Evolutionary conservation across 768 basidiomycete species (phyloP), one percentile per base, ranked within the genome.

Genomic region (Tricholoma terreum): DNA sequence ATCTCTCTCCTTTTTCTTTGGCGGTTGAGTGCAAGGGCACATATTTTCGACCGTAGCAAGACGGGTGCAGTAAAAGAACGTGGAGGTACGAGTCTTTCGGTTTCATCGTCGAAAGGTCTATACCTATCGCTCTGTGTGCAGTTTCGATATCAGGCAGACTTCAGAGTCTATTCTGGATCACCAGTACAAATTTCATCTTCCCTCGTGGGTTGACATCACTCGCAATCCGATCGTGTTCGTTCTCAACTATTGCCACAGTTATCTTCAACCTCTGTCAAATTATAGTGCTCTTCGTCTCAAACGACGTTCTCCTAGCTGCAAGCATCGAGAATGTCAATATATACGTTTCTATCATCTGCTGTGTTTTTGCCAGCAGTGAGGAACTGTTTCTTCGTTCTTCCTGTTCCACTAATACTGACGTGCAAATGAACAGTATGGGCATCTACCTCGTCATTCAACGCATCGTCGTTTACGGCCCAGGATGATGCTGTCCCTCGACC

Each of bases 141-240:
- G 52, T 8, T 15, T 53, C 52, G 24, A 36, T 53, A 9, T 15
- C 36, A 15, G 27, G 33, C 6, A 62, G 31, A 36, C 4, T 56
- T 19, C 50, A 56, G 31, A 54, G 45, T n/a, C 40, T 62, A 38
- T 62, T 59, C 35, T 62, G 61, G 61, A 62, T 62, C 22, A 22
- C 55, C 2, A 57, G 45, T 36, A 57, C 58, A 6, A 62, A 62
- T 27, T 62, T 62, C 21, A 43, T 59, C 14, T 62, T 62, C 24
- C 58, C 61, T 40, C 5, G 52, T 40, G 11, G 38, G 52, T 53
- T 34, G 36, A 22, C 9, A 15, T 42, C 7, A 6, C 7, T 38
- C 19, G 7, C 17, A 4, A 4, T 7, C 14, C 4, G 4, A 15
- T 6, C 17, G 3, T 21, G 15, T 24, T 36, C 36, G 15, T 53